phyloP scores from a whole-genome alignment of 805 yeast species.

The Teunomyces kruisii region DNA sequence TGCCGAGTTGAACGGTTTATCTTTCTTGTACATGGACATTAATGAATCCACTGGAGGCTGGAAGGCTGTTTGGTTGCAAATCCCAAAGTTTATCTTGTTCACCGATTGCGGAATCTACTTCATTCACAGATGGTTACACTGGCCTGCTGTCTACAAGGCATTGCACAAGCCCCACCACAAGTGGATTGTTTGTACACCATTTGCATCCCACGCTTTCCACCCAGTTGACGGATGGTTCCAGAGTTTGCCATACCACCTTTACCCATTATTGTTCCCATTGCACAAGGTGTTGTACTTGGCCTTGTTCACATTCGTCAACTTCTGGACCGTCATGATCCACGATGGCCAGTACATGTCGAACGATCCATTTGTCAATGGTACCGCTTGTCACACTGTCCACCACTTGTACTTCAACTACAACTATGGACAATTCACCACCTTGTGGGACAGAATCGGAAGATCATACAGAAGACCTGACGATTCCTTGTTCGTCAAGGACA shows the following conservation, averaged over 20 bases:
- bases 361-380: slow-evolving; percentile 93
- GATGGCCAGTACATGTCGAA: slow-evolving; percentile 95
- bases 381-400: slow-evolving; percentile 97
- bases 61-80: slow-evolving; percentile 62
- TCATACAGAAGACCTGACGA: slow-evolving; percentile 91
- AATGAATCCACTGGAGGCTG: slow-evolving; percentile 66
- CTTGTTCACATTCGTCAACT: slow-evolving; percentile 86
- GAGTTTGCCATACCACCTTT: slow-evolving; percentile 89
- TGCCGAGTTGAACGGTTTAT: slow-evolving; percentile 78
- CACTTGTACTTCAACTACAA: slow-evolving; percentile 96
- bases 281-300: slow-evolving; percentile 81
- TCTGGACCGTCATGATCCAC: slow-evolving; percentile 98
- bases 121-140: slow-evolving; percentile 90
- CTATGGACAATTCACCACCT: slow-evolving; percentile 96
- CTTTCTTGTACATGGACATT: slow-evolving; percentile 69
- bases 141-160: slow-evolving; percentile 82
- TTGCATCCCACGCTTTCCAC: slow-evolving; percentile 97
- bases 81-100: slow-evolving; percentile 81
- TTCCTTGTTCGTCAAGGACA: slow-evolving; percentile 63
- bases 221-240: slow-evolving; percentile 96
- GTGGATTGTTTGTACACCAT: slow-evolving; percentile 98
- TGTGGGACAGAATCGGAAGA: slow-evolving; percentile 96
- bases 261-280: slow-evolving; percentile 88
- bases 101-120: slow-evolving; percentile 92
- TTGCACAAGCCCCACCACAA: slow-evolving; percentile 98